phyloP scores from a whole-genome alignment of 306 rosid genomes.

The Quercus dentata region DNA sequence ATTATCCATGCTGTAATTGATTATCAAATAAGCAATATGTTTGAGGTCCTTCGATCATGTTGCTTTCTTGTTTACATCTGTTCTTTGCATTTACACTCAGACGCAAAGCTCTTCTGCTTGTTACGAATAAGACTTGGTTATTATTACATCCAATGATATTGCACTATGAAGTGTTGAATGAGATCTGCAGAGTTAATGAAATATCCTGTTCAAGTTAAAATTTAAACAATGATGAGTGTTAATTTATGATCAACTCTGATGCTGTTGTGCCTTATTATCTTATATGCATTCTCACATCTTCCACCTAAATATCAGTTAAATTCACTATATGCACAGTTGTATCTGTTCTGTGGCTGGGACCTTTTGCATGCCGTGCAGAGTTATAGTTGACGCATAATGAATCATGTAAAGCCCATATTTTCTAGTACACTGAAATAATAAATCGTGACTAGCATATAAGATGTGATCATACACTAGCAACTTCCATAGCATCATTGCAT shows the following conservation, averaged over 20 bases:
- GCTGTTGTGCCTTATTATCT: not conserved
- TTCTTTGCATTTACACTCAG: not conserved
- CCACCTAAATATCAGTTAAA: not conserved
- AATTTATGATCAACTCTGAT: not conserved
- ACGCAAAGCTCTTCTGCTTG: not conserved
- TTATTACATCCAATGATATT: not conserved
- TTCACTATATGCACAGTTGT: not conserved
- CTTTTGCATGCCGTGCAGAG: not conserved
- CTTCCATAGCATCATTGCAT: conserved; percentile 2
- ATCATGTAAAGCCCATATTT: not conserved
- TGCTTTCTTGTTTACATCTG: not conserved
- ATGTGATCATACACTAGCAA: conserved; percentile 8
- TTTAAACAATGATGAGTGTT: no score
- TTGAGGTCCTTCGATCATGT: not conserved
- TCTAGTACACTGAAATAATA: conserved; percentile 5
- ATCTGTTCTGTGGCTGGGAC: not conserved
- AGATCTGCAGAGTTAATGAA: not conserved
- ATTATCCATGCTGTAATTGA: conserved; percentile 15
- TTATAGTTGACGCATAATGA: not conserved
- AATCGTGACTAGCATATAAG: not conserved
- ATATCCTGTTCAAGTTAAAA: no score
- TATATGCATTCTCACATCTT: not conserved
- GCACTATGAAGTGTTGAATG: not conserved
- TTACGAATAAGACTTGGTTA: not conserved
- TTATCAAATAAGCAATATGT: not conserved